Conservation (phyloP, 2,329 filamentous ascomycete species). For the Ramichloridium luteum region DNA sequence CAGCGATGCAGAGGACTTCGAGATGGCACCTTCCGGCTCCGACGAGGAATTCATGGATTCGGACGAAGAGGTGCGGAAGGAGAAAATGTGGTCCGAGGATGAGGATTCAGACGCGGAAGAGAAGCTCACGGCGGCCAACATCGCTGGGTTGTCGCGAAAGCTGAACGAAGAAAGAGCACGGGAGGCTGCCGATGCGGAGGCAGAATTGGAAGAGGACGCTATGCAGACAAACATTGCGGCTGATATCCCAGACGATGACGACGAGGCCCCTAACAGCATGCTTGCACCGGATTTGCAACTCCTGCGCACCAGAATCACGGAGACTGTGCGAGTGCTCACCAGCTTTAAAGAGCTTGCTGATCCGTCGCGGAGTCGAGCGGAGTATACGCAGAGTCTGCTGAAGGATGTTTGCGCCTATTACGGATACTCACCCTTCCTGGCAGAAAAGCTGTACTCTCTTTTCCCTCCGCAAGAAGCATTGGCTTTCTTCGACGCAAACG, state of each 20-base stretch:
- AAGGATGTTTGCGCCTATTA: conserved; percentile 95
- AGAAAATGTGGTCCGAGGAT: conserved; percentile 84
- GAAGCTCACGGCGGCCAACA: conserved; percentile 87
- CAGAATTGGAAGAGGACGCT: conserved; percentile 72
- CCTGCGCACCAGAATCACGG: conserved; percentile 76
- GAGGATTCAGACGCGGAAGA: conserved; percentile 81
- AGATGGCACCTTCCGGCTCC: conserved; percentile 27
- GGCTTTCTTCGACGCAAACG: conserved; percentile 98
- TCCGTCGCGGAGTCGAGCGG: conserved; percentile 66
- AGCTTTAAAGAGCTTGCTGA: conserved; percentile 76
- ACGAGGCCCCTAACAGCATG: conserved; percentile 43
- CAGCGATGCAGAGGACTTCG: conserved; percentile 22
- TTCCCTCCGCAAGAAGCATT: conserved; percentile 91
- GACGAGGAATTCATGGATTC: conserved; percentile 48
- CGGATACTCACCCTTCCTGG: conserved; percentile 87
- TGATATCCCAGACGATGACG: conserved; percentile 50
- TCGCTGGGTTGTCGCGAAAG: conserved; percentile 77
- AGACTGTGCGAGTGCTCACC: conserved; percentile 81
- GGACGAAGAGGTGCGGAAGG: conserved; percentile 41
- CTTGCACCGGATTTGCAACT: conserved; percentile 84
- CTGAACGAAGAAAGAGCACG: conserved; percentile 65
- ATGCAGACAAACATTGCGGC: conserved; percentile 88
- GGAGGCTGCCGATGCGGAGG: conserved; percentile 71
- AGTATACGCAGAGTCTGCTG: conserved; percentile 77
- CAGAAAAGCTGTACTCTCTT: conserved; percentile 85